Conservation (phyloP, 1,284 basidiomycete species). For the Apiotrichum sp. region DNA sequence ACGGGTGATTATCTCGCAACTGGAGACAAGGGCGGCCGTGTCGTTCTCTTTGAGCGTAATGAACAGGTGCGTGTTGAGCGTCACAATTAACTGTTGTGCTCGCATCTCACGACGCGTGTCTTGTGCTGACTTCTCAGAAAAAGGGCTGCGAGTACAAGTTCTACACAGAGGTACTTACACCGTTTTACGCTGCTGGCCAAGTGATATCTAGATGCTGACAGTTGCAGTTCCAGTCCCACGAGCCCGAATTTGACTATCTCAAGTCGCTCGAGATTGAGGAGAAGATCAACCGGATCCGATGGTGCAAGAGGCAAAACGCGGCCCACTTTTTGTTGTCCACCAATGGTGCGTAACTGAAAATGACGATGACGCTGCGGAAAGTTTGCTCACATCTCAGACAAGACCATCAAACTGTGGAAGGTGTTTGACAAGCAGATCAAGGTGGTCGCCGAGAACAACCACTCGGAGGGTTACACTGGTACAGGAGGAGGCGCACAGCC, state of each 20-base stretch:
- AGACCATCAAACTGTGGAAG: conserved; percentile 99
- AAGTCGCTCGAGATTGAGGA: conserved; percentile 99
- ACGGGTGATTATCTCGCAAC: conserved; percentile 99
- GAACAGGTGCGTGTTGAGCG: conserved; percentile 67
- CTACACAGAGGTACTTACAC: conserved; percentile 70
- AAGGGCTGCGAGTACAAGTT: conserved; percentile 99
- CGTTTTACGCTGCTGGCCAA: too few species aligned
- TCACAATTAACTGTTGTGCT: background rate
- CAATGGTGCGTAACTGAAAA: conserved; percentile 61
- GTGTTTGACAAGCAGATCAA: conserved; percentile 97
- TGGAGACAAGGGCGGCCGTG: conserved; percentile 97
- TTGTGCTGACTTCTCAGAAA: conserved; percentile 57
- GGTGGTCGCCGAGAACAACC: conserved; percentile 95
- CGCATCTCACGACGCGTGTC: too few species aligned
- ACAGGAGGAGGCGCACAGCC: conserved; percentile 47
- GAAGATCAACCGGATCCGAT: conserved; percentile 99
- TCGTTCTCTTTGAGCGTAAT: conserved; percentile 97
- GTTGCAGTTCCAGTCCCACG: conserved; percentile 79
- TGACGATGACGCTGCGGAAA: conserved; percentile 4
- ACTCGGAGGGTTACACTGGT: conserved; percentile 62
- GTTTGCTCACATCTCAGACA: conserved; percentile 58
- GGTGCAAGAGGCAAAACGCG: conserved; percentile 96
- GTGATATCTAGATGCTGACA: too few species aligned
- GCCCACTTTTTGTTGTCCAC: conserved; percentile 97
- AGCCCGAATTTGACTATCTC: conserved; percentile 99